These are phyloP conservation scores for Hirschioporus abietinus DNA, from an alignment of 768 basidiomycete genomes.

Conservation along the genomic window DNA sequence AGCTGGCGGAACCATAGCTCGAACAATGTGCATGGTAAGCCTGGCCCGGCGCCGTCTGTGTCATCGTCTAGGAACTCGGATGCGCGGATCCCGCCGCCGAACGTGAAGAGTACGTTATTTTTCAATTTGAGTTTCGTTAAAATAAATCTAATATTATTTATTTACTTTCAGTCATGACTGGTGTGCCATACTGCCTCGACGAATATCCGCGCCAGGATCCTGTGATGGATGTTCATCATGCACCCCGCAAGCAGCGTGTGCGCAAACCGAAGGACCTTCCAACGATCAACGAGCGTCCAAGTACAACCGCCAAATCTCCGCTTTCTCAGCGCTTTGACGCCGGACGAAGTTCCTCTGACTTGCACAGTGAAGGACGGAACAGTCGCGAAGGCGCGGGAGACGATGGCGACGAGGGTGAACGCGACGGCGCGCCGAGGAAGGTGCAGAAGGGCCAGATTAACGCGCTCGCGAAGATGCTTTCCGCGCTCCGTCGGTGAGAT, in stretches of 20 bases:
- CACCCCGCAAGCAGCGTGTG: conserved; percentile 56
- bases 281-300: conserved; percentile 70
- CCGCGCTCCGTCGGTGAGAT: conserved; percentile 59
- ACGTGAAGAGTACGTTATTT: conserved; percentile 70
- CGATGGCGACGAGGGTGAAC: conserved; percentile 29
- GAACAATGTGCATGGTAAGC: conserved; percentile 17
- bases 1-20: conserved; percentile 55
- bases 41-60: conserved; percentile 1
- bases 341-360: conserved; percentile 71
- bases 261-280: conserved; percentile 56
- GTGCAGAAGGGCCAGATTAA: conserved; percentile 89
- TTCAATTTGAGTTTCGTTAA: conserved; percentile 4
- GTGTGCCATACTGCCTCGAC: conserved; percentile 71
- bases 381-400: conserved; percentile 22
- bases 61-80: conserved; percentile 7
- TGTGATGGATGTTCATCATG: conserved; percentile 55
- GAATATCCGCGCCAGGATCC: conserved; percentile 67
- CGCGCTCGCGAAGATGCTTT: conserved; percentile 88
- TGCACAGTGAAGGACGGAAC: conserved; percentile 29
- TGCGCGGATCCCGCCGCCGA: conserved; percentile 30
- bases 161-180: conserved; percentile 54
- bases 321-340: conserved; percentile 53
- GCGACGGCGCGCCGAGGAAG: conserved; percentile 57
- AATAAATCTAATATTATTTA: not conserved
- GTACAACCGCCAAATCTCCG: conserved; percentile 32